A percentile compares a stretch with the other conserved stretches of the same genome.
These are phyloP conservation scores for Podaxis sp. DNA, from an alignment of 768 basidiomycete species.

Conservation along the genomic window DNA sequence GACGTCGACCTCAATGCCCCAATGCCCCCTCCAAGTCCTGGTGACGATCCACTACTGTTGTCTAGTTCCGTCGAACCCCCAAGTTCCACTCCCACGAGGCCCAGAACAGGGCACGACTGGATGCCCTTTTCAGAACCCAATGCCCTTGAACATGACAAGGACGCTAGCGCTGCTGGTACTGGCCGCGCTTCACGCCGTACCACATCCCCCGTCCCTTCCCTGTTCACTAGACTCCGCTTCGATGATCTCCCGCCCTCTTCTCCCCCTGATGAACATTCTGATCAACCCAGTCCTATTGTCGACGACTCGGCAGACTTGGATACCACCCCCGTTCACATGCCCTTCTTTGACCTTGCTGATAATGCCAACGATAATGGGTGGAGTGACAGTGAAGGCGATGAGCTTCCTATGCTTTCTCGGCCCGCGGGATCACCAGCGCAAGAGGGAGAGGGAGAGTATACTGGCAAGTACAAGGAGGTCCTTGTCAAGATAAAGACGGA, in stretches of 20 bases:
- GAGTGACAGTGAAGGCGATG: constrained; percentile 38
- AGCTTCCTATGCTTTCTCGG: constrained; percentile 6
- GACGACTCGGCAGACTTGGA: constrained; percentile 19
- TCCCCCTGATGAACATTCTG: constrained; percentile 10
- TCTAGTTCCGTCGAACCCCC: constrained; percentile 38
- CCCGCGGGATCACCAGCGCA: constrained; percentile 22
- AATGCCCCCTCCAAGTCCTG: constrained; percentile 70
- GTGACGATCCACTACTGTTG: constrained; percentile 73
- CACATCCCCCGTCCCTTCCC: constrained; percentile 4
- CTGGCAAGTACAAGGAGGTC: constrained; percentile 59
- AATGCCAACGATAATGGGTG: constrained; percentile 27
- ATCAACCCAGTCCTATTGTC: background rate
- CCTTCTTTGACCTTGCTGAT: constrained; percentile 30
- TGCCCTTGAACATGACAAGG: constrained; percentile 4
- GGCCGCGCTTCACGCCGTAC: constrained; percentile 16
- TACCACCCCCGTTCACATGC: constrained; percentile 27
- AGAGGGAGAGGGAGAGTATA: constrained; percentile 62
- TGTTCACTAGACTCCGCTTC: constrained; percentile 4
- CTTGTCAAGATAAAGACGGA: constrained; percentile 63
- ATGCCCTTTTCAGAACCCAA: constrained; percentile 9
- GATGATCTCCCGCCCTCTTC: constrained; percentile 23
- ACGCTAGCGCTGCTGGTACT: constrained; percentile 24
- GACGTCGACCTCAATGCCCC: constrained; percentile 58
- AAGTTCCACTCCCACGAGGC: constrained; percentile 24
- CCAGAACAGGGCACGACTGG: background rate